Conservation (phyloP, 768 basidiomycete genomes). For the Crepidotus variabilis region DNA sequence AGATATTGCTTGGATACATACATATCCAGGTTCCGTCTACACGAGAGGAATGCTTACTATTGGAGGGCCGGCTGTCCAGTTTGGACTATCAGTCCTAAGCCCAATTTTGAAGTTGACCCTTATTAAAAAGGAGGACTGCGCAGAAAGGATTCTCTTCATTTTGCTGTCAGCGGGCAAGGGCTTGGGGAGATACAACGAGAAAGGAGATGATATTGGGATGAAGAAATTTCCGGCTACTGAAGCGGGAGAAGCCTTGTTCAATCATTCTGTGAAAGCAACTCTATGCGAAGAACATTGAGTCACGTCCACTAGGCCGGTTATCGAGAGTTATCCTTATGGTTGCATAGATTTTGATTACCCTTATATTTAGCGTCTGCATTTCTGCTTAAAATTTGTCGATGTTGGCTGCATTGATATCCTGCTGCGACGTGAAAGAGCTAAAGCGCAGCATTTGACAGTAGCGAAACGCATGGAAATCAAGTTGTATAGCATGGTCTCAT, state of each 20-base stretch:
- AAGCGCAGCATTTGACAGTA: too few relatives aligned
- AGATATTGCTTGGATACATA: constrained; percentile 39
- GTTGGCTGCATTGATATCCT: too few relatives aligned
- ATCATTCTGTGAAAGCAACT: constrained; percentile 13
- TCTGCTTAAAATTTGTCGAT: too few relatives aligned
- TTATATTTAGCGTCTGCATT: too few relatives aligned
- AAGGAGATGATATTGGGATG: constrained; percentile 19
- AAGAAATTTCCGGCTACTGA: constrained; percentile 14
- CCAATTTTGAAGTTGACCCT: constrained; percentile 20
- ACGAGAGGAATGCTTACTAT: constrained; percentile 18
- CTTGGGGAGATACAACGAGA: constrained; percentile 13
- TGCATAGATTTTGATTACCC: too few relatives aligned
- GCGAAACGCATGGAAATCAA: too few relatives aligned
- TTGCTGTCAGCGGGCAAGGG: constrained; percentile 22
- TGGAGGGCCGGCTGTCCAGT: constrained; percentile 10
- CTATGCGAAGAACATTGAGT: background rate
- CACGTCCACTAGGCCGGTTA: too few relatives aligned
- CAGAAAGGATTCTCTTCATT: constrained; percentile 29
- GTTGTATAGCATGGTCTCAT: too few relatives aligned
- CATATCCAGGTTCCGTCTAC: constrained; percentile 36
- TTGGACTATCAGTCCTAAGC: constrained; percentile 13
- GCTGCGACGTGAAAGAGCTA: too few relatives aligned
- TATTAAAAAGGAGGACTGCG: constrained; percentile 18
- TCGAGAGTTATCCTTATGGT: too few relatives aligned
- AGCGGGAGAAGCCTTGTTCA: constrained; percentile 14